Conservation (phyloP, 352 stramenopile genomes). For the Pythium phragmitis region DNA sequence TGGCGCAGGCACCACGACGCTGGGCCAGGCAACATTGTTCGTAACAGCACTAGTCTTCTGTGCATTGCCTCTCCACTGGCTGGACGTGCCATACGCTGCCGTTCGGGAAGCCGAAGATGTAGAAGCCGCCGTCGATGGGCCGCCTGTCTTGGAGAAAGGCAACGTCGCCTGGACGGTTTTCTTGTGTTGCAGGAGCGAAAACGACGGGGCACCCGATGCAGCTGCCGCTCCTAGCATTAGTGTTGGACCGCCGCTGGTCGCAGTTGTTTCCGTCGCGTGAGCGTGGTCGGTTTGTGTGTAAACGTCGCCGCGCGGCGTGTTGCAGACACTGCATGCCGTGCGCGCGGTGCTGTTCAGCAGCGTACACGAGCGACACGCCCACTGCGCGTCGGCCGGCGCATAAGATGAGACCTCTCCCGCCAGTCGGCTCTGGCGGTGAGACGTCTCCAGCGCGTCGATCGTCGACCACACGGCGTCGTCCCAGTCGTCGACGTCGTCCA, state of each 20-base stretch:
- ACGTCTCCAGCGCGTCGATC: slow-evolving; percentile 61
- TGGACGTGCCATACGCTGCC: background rate
- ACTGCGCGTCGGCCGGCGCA: slow-evolving; percentile 18
- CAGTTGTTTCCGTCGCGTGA: background rate
- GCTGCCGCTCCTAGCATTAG: background rate
- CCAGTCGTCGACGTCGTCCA: slow-evolving; percentile 77
- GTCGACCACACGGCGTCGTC: slow-evolving; percentile 76
- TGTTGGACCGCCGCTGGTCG: too few species aligned
- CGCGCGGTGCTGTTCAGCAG: slow-evolving; percentile 45
- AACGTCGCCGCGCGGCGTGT: slow-evolving; percentile 41
- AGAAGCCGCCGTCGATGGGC: background rate
- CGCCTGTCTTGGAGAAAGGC: slow-evolving; percentile 35
- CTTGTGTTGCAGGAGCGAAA: slow-evolving; percentile 19
- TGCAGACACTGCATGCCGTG: slow-evolving; percentile 48
- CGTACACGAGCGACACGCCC: slow-evolving; percentile 64
- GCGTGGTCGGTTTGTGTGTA: slow-evolving; percentile 18
- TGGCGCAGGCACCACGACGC: background rate
- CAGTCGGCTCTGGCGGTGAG: slow-evolving; percentile 20
- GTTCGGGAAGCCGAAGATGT: slow-evolving; percentile 8
- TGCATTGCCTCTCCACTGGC: background rate
- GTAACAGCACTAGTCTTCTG: background rate
- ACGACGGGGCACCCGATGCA: background rate
- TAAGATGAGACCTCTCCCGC: background rate
- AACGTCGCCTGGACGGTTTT: slow-evolving; percentile 67
- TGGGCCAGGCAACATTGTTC: background rate